Base-by-base conservation (phyloP, 305 asterid species). In the Fraxinus angustifolia region DNA sequence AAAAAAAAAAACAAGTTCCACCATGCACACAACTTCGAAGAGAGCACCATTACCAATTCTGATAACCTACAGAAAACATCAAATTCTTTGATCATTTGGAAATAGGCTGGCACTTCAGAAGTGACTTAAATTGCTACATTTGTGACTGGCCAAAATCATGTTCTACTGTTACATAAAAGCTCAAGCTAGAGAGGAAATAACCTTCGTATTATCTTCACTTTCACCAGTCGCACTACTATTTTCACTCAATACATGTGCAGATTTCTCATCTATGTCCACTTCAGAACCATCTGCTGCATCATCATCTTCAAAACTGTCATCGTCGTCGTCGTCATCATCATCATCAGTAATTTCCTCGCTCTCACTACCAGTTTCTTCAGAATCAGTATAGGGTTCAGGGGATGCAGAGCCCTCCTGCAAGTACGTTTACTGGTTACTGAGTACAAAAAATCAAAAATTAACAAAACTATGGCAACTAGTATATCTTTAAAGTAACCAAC, bases 261-360 rank as follows among this genome's bases (percentile, higher is more conserved):
- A 82, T 76, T 87, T 90, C 76, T 91, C 97, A 11, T 90, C 95
- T 53, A 56, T 79, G 73, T 90, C 91, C 38, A 82, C 86, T n/a
- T 85, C 95, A 84, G 93, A 85, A 60, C 84, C 91, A 81, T 90
- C 93, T 31, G 90, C 85, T 31, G 82, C 85, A 48, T 94, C 91
- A 68, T 76, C 19, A 40, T 79, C 82, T 40, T 79, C 82, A 10
- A 23, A 67, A 62, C 50, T 42, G 35, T 83, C 84, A 67, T 89
- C 92, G 34, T 87, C 92, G 17, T 88, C 82, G 71, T 86, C 87
- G 71, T 93, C 97, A 78, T 85, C 90, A 76, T 88, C 89, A 26
- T 93, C 94, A 86, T 93, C 98, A 36, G 93, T 90, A 80, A 96
- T 90, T 87, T 96, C 98, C 82, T 94, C 98, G 21, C 95, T 91